Conservation (phyloP, 1,139 yeast species). For the Blastobotrys raffinosifermentans region DNA sequence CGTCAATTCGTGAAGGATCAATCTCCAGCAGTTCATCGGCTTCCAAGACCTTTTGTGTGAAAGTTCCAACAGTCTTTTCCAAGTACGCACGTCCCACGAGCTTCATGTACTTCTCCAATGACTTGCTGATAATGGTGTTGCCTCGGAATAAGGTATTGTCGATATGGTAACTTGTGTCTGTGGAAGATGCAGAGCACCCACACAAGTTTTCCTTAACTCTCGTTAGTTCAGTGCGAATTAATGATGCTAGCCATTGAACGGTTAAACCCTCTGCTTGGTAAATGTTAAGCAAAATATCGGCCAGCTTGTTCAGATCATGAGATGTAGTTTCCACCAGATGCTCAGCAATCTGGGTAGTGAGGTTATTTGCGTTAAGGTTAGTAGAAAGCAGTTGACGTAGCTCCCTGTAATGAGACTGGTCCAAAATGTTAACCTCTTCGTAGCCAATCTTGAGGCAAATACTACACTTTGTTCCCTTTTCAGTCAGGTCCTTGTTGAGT, state of each 20-base stretch:
- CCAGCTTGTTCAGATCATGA: slow-evolving; percentile 40
- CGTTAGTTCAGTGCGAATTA: slow-evolving; percentile 54
- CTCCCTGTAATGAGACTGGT: slow-evolving; percentile 52
- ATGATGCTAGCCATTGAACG: slow-evolving; percentile 59
- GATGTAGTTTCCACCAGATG: slow-evolving; percentile 34
- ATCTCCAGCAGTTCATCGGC: slow-evolving; percentile 60
- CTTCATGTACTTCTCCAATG: slow-evolving; percentile 70
- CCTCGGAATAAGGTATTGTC: slow-evolving; percentile 81
- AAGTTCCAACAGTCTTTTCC: slow-evolving; percentile 63
- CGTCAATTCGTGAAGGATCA: slow-evolving; percentile 51
- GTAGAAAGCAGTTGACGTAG: slow-evolving; percentile 38
- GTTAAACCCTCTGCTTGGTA: slow-evolving; percentile 41
- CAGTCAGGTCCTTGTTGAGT: slow-evolving; percentile 8
- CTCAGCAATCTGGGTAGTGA: slow-evolving; percentile 29
- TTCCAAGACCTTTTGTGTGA: slow-evolving; percentile 51
- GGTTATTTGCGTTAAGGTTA: slow-evolving; percentile 15
- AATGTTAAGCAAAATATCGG: slow-evolving; percentile 24
- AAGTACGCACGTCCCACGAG: slow-evolving; percentile 76
- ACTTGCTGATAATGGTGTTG: slow-evolving; percentile 70
- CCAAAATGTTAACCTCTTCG: slow-evolving; percentile 54
- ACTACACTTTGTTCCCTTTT: slow-evolving; percentile 6
- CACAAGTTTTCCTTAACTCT: slow-evolving; percentile 13
- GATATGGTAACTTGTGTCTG: slow-evolving; percentile 18
- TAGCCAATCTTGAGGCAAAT: slow-evolving; percentile 50
- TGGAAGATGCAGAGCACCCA: slow-evolving; percentile 10